Base-by-base conservation (phyloP, 306 rosid genomes). In the Calophaca sinica region DNA sequence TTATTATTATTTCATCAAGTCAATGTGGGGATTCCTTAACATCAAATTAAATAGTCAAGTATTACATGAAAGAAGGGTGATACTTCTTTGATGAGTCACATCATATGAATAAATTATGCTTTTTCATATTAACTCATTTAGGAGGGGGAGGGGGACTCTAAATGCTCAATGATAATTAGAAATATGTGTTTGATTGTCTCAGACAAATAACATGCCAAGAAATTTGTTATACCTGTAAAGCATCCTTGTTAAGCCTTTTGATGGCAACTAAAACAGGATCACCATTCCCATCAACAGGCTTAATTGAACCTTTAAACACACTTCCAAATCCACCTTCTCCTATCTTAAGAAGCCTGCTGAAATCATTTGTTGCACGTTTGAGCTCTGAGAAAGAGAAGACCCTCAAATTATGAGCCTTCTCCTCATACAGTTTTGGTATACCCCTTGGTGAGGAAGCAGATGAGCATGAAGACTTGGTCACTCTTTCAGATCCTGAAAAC, bases 241-340 rank as follows among this genome's bases (percentile, higher is more conserved):
- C 98, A 76, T 89, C 83, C 28, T 68, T 70, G 78, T 91, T 86
- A 20, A 89, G 92, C 80, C 85, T 89, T 81, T 93, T 93, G 77
- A 93, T 86, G 50, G 97, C 98, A 70, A 89, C 97, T 3, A 62
- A 20, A 29, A 89, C 12, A n/a, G 79, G 57, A 14, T 81, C 86
- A 1, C 87, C 93, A 65, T 82, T 86, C 63, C 82, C 90, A 63
- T 78, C 85, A 81, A 70, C 76, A 69, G 92, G 86, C 74, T 86
- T 83, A 64, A 91, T 88, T 73, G 91, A 88, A 54, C 89, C 96
- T 82, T 87, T 91, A 69, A 79, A 93, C 0, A 93, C 98, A 75
- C 85, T 88, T 42, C 98, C 97, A 79, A 93, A 93, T 70, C 98
- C 98, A 42, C 98, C 98, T 86, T 93, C 96, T 9, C 98, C 97